Base-by-base conservation (phyloP, 2,329 filamentous ascomycete genomes). In the Colletotrichum tropicale region DNA sequence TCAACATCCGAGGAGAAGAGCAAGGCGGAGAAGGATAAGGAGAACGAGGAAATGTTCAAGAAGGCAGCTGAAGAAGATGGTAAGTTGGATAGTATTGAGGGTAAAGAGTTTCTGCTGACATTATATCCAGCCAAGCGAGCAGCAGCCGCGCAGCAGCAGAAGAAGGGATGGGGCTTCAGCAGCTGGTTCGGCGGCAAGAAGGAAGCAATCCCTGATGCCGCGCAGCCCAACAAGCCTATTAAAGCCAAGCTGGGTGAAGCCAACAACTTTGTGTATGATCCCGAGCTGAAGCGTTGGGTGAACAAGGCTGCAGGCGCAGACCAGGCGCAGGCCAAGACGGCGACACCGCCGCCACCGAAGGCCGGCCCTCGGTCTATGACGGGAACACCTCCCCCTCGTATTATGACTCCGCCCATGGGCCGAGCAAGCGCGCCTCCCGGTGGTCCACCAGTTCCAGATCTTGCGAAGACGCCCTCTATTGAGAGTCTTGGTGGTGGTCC, bases 231-330 rank as follows among this genome's bases (percentile, higher is more conserved):
- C 81, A 93, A 93, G 81, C 87, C 96, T n/a, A 95, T 98, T 83
- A 93, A 92, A 80, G 97, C 98, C 77, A 99, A 99, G 81, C 91
- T 99, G 10, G 98, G 96, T 76, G 98, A 99, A 84, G 92, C 97
- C 81, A 98, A 92, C 84, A 95, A 93, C 61, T 98, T 99, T 84
- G 94, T 96, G 79, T 99, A 97, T 81, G 97, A 99, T 82, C 94
- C 96, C 4, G 95, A 98, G n/a, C 90, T 98, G 68, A 98, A 98
- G 88, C 96, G 97, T 83, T 99, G 98, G 98, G 90, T 99, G 83
- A 98, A 99, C 88, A 98, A 98, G 88, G 98, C 98, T 83, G 92
- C 92, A 13, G 93, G 93, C 15, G 90, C 91, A 9, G 93, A 94
- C 70, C 91, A 90, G 58, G 86, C 86, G 10, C 87, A 89, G 30